Percentiles rank a stretch among this genome's conserved stretches.
Evolutionary conservation across 2,329 filamentous ascomycete species (phyloP).

Genomic region (Bipolaris sorokiniana): DNA sequence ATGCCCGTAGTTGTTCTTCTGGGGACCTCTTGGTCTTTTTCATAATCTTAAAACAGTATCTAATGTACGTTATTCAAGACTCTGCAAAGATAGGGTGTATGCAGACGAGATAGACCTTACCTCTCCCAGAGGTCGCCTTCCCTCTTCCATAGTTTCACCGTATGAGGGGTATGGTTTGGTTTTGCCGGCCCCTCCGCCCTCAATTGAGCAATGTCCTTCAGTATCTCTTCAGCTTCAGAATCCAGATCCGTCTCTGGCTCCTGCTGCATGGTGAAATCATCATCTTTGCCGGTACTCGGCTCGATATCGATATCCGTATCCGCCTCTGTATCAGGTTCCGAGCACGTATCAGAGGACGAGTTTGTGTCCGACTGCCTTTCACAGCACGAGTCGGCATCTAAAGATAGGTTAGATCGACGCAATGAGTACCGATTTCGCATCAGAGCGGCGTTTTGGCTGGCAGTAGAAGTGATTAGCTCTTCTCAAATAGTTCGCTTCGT

Average conservation of each 20-base stretch:
- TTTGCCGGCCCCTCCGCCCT: constrained; percentile 23
- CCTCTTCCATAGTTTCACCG: constrained; percentile 21
- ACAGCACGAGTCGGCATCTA: not conserved
- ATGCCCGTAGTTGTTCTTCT: constrained; percentile 21
- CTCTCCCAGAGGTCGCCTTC: constrained; percentile 24
- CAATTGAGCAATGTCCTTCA: constrained; percentile 23
- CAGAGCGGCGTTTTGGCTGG: constrained; percentile 1
- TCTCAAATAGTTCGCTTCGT: constrained; percentile 7
- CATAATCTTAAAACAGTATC: constrained; percentile 18
- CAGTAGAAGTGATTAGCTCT: constrained; percentile 3
- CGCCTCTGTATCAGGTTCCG: constrained; percentile 16
- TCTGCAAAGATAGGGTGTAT: not conserved
- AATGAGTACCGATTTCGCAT: constrained; percentile 8
- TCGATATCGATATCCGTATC: constrained; percentile 16
- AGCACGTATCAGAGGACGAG: constrained; percentile 15
- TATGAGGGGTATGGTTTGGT: constrained; percentile 23
- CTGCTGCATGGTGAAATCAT: not conserved
- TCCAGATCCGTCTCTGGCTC: constrained; percentile 16
- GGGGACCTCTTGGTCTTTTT: constrained; percentile 14
- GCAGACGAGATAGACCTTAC: constrained; percentile 8
- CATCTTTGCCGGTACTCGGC: constrained; percentile 7
- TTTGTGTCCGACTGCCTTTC: constrained; percentile 10
- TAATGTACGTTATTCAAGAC: not conserved
- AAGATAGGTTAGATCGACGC: constrained; percentile 6
- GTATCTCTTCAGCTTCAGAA: constrained; percentile 26